phyloP scores from a whole-genome alignment of 345 rosid species.

The Populus nigra region DNA sequence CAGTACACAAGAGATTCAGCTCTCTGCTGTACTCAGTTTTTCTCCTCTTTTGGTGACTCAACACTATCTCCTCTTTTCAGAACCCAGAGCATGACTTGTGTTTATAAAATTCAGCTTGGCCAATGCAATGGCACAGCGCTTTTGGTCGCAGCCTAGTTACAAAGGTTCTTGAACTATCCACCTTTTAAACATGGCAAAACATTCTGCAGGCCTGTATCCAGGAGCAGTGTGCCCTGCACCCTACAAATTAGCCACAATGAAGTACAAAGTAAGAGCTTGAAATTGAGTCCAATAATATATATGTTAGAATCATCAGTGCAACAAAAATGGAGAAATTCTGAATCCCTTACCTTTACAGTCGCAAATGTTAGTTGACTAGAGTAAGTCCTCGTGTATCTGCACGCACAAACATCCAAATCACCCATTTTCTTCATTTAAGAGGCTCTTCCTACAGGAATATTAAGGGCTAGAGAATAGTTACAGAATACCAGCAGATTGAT shows the following conservation, averaged over 20 bases:
- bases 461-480: background rate
- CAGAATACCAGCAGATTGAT: background rate
- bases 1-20: too few relatives aligned
- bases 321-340: too few relatives aligned
- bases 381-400: slow-evolving; percentile 60
- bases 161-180: slow-evolving; percentile 35
- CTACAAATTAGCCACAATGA: slow-evolving; percentile 25
- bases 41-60: too few relatives aligned
- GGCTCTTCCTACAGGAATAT: background rate
- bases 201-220: slow-evolving; percentile 44
- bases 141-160: background rate
- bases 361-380: slow-evolving; percentile 66
- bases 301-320: too few relatives aligned
- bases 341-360: slow-evolving; percentile 49
- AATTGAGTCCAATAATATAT: too few relatives aligned
- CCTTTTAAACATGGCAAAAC: slow-evolving; percentile 44
- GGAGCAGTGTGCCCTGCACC: slow-evolving; percentile 72
- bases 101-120: too few relatives aligned
- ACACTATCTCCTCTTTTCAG: too few relatives aligned
- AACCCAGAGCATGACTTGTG: too few relatives aligned
- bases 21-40: too few relatives aligned
- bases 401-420: background rate
- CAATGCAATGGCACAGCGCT: too few relatives aligned
- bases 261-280: too few relatives aligned
- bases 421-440: background rate